Base-by-base conservation (phyloP, 1,139 yeast genomes). In the Yamadazyma taylorii region DNA sequence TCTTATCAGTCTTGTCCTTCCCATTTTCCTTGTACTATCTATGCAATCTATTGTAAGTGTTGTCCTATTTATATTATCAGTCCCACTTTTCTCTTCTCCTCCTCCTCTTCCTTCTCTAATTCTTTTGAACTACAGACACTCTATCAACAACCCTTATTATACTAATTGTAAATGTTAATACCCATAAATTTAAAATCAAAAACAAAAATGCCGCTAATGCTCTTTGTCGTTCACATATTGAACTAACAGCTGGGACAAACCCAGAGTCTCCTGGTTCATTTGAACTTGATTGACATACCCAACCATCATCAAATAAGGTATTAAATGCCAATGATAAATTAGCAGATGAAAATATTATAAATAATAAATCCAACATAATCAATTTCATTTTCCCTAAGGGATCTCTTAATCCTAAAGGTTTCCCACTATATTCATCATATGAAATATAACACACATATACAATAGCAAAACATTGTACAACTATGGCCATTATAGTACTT, bases 321-420 rank as follows among this genome's bases (percentile, higher is more conserved):
- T 88, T 84, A 62, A 89, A 89, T 2, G 96, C 79, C 35, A 92
- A 70, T 6, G 97, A 80, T 41, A 90, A 62, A 56, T 89, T 90
- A 2, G 97, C 96, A 34, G 95, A 80, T n/a, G 90, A 81, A 54
- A 90, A 86, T n/a, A 92, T 88, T 46, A 92, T 87, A 60, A 92
- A 88, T 25, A 90, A 64, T 34, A 90, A 67, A 55, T 92, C 98
- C 46, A 88, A 68, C 73, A 89, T 69, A 39, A 78, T 72, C 41
- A 89, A 73, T 52, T 88, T 73, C 73, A 90, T 77, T 55, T 90
- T 90, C 19, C 85, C 89, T 47, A 78, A 68, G 0, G 96, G 95
- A 46, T 86, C 80, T 46, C 97, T 74, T 35, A 90, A 69, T 0
- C 97, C 98, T 36, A 92, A 62, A 0, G 97, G 98, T 56, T 87